Percentiles rank a stretch among this genome's conserved stretches.
Evolutionary conservation across 495 filamentous ascomycete species (phyloP).

Genomic region (Lepraria neglecta): DNA sequence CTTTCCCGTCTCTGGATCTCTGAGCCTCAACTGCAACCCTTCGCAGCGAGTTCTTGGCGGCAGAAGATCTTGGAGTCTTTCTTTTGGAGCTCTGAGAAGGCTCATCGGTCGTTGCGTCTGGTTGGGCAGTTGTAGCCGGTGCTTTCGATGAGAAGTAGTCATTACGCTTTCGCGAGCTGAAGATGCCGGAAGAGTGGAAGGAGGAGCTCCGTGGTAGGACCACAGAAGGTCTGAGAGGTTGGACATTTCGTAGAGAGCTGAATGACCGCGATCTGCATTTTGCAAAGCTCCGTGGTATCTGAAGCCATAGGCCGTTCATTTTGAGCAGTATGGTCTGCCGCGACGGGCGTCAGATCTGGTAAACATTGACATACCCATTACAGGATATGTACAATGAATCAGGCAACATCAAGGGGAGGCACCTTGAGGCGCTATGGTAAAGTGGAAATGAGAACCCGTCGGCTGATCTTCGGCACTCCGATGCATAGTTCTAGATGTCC

Average conservation of each 20-base stretch:
- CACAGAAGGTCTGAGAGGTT: constrained; percentile 28
- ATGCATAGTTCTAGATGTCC: neutral
- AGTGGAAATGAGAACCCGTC: too few species aligned
- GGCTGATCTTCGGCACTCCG: too few species aligned
- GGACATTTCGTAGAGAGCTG: constrained; percentile 34
- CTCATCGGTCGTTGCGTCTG: constrained; percentile 24
- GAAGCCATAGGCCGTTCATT: constrained; percentile 16
- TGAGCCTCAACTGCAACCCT: constrained; percentile 56
- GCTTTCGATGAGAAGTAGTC: constrained; percentile 49
- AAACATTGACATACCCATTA: constrained; percentile 1
- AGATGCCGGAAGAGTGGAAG: constrained; percentile 39
- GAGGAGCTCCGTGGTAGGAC: constrained; percentile 33
- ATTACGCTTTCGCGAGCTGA: constrained; percentile 35
- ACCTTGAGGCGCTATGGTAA: too few species aligned
- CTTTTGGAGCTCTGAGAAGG: constrained; percentile 39
- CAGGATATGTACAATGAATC: neutral
- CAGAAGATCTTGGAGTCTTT: constrained; percentile 41
- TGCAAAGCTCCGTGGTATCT: constrained; percentile 13
- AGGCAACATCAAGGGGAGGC: neutral
- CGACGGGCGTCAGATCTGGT: neutral
- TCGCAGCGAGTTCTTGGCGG: constrained; percentile 50
- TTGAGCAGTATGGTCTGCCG: neutral
- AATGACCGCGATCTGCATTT: constrained; percentile 29
- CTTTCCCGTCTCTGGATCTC: constrained; percentile 46
- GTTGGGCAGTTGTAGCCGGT: constrained; percentile 36